Conservation (phyloP, 2,329 filamentous ascomycete genomes). For the Penicillium sp. region DNA sequence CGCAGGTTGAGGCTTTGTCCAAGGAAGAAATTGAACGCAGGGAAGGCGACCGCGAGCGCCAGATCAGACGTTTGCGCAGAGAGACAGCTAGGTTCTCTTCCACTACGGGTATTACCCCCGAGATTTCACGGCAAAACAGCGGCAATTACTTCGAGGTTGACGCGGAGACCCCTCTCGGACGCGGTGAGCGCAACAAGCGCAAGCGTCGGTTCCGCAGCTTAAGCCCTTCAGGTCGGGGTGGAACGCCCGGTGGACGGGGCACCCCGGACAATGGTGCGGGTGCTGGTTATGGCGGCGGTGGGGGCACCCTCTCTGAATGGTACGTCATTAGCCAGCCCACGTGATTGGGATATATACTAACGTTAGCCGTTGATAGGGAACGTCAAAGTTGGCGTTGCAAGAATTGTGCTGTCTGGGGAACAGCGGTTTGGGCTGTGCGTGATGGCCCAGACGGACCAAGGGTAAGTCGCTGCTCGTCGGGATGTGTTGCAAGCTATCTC, state of each 20-base stretch:
- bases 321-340: conserved; percentile 21
- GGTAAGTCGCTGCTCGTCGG: conserved; percentile 51
- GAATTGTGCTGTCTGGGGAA: conserved; percentile 84
- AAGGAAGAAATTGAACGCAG: conserved; percentile 98
- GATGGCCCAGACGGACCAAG: conserved; percentile 82
- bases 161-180: conserved; percentile 76
- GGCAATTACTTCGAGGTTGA: conserved; percentile 55
- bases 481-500: conserved; percentile 3
- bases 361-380: conserved; percentile 52
- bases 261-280: conserved; percentile 67
- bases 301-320: conserved; percentile 63
- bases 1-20: conserved; percentile 73
- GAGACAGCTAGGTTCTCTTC: conserved; percentile 92
- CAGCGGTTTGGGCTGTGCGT: conserved; percentile 88
- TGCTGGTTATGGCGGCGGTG: conserved; percentile 66
- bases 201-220: conserved; percentile 87
- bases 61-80: conserved; percentile 77
- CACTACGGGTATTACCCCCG: conserved; percentile 73
- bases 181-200: conserved; percentile 91
- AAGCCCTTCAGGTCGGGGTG: conserved; percentile 68
- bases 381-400: conserved; percentile 78
- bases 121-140: conserved; percentile 58
- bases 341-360: conserved; percentile 5
- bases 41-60: conserved; percentile 87
- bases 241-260: conserved; percentile 66